phyloP scores from a whole-genome alignment of 23 red algal genomes.

The Gracilaria caudata region DNA sequence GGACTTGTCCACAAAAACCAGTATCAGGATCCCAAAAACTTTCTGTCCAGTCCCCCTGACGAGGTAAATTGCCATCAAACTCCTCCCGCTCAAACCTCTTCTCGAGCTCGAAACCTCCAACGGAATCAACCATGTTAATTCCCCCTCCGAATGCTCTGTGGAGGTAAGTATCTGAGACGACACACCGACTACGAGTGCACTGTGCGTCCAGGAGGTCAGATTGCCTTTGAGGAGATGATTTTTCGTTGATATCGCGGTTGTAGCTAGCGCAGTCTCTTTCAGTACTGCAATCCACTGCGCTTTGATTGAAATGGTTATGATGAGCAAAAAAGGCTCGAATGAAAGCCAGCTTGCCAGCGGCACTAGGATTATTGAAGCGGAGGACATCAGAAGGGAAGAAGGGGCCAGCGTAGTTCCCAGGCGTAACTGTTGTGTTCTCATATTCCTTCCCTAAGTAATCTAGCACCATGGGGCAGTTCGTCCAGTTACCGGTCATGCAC shows the following conservation, averaged over 20 bases:
- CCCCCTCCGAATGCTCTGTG: constrained; percentile 70
- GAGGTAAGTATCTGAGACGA: constrained; percentile 62
- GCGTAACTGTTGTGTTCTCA: constrained; percentile 9
- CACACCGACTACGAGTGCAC: constrained; percentile 43
- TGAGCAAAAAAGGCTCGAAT: constrained; percentile 61
- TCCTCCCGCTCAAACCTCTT: neutral
- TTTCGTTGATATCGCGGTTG: constrained; percentile 13
- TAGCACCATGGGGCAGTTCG: constrained; percentile 35
- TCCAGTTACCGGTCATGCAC: constrained; percentile 65
- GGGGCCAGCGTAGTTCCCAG: constrained; percentile 60
- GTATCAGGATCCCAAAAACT: constrained; percentile 70
- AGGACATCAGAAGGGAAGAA: constrained; percentile 43
- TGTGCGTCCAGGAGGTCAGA: constrained; percentile 3
- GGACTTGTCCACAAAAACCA: constrained; percentile 68
- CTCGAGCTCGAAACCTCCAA: constrained; percentile 10
- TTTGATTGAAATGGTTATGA: constrained; percentile 43
- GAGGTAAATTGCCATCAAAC: constrained; percentile 10
- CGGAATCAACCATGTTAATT: constrained; percentile 20
- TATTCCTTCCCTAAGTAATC: constrained; percentile 40
- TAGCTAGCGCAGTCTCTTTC: constrained; percentile 31
- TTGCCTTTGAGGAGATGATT: neutral
- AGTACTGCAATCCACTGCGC: neutral
- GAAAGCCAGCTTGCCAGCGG: constrained; percentile 32
- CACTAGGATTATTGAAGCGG: constrained; percentile 1
- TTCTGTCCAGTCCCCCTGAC: constrained; percentile 57